Conservation (phyloP, 371 early-diverging fungal genomes). For the Mucor piriformis region DNA sequence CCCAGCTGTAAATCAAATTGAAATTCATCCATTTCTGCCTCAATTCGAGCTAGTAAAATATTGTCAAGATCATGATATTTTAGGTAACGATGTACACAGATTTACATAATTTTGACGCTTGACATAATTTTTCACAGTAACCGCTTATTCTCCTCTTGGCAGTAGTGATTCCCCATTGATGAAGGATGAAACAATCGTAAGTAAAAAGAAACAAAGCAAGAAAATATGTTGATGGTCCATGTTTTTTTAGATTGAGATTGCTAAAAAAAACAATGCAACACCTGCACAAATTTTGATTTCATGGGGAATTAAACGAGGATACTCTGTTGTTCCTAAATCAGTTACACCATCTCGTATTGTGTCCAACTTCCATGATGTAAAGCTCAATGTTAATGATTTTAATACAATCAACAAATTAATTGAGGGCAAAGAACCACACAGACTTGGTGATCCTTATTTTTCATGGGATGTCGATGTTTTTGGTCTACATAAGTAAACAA, state of each 20-base stretch:
- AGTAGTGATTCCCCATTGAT: slow-evolving; percentile 33
- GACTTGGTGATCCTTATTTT: slow-evolving; percentile 21
- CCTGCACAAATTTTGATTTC: slow-evolving; percentile 75
- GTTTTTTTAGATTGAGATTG: slow-evolving; percentile 48
- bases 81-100: slow-evolving; percentile 11
- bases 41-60: slow-evolving; percentile 32
- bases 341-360: slow-evolving; percentile 38
- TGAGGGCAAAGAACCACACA: slow-evolving; percentile 1
- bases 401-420: slow-evolving; percentile 14
- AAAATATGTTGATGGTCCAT: not conserved
- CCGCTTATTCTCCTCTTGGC: slow-evolving; percentile 46
- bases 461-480: slow-evolving; percentile 25
- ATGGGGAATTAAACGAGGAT: slow-evolving; percentile 70
- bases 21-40: slow-evolving; percentile 54
- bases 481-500: slow-evolving; percentile 8
- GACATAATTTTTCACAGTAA: slow-evolving; percentile 10
- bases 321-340: slow-evolving; percentile 54
- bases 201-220: not conserved
- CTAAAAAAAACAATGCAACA: slow-evolving; percentile 60
- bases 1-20: slow-evolving; percentile 58
- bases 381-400: slow-evolving; percentile 21
- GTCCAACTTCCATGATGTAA: slow-evolving; percentile 31
- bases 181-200: slow-evolving; percentile 29
- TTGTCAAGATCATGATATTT: slow-evolving; percentile 32
- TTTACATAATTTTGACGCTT: not conserved